These are phyloP conservation scores for Talaromyces sp. DNA, from an alignment of 2,329 filamentous ascomycete genomes.

Conservation along the genomic window DNA sequence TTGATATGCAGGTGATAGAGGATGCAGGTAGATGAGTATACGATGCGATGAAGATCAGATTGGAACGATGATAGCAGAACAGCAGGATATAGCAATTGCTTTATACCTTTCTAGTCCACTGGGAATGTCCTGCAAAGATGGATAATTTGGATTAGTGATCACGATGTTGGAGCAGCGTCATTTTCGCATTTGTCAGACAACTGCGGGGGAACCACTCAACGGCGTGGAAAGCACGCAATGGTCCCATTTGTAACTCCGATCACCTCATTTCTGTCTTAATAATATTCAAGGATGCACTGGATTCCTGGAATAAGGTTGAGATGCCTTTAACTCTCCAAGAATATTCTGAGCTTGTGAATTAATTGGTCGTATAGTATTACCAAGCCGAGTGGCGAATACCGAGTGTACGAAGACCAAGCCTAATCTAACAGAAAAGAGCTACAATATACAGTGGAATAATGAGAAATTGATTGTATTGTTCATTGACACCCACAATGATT, in stretches of 20 bases:
- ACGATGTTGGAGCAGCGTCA: conserved; percentile 2
- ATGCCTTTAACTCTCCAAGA: no score
- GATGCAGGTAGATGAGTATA: neutral
- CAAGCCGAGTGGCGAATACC: no score
- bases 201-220: conserved; percentile 14
- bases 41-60: neutral
- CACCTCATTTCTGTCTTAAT: conserved; percentile 13
- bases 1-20: neutral
- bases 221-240: conserved; percentile 4
- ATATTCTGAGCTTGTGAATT: no score
- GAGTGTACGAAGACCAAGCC: no score
- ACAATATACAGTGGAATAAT: no score
- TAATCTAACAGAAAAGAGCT: no score
- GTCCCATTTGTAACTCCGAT: conserved; percentile 12
- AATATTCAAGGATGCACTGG: no score
- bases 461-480: no score
- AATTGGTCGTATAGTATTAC: no score
- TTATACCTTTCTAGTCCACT: neutral
- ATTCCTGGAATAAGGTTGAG: no score
- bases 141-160: conserved; percentile 16
- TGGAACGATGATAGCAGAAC: neutral
- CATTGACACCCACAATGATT: no score
- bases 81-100: neutral
- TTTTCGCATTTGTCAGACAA: conserved; percentile 20
- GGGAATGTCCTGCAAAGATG: neutral